phyloP scores from a whole-genome alignment of 257 asterid species.

The Nicotiana otophora region DNA sequence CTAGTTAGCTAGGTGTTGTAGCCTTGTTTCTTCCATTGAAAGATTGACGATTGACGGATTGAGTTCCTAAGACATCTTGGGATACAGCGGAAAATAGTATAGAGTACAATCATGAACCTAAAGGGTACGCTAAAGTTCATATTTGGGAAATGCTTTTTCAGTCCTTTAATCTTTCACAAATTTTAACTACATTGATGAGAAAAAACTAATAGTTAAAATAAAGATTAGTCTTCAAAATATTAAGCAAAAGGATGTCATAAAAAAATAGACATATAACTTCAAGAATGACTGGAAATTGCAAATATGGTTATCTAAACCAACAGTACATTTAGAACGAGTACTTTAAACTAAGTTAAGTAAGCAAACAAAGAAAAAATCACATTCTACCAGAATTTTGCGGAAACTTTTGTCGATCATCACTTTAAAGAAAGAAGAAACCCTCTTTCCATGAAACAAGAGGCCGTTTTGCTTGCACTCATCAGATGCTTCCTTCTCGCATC shows the following conservation, averaged over 20 bases:
- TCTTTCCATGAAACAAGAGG: conserved; percentile 14
- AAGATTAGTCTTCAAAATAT: background rate
- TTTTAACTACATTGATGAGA: background rate
- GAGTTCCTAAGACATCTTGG: background rate
- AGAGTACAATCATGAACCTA: background rate
- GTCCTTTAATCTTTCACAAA: background rate
- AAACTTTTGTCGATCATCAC: conserved; percentile 19
- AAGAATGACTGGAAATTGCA: background rate
- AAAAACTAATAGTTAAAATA: background rate
- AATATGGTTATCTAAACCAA: background rate
- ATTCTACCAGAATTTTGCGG: conserved; percentile 20
- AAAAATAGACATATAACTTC: background rate
- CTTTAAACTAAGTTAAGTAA: background rate
- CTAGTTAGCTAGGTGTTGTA: background rate
- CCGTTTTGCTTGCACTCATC: conserved; percentile 6
- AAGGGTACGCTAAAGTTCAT: background rate
- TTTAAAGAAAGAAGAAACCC: conserved; percentile 26
- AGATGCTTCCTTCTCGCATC: background rate
- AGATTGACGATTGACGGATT: background rate
- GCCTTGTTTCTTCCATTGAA: background rate
- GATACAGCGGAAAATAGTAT: background rate
- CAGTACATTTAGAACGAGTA: background rate
- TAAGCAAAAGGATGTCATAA: background rate
- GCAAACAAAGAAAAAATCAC: background rate
- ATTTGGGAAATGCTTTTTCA: background rate